Evolutionary conservation across 306 rosid genomes (phyloP), one percentile per base, ranked within the genome.

Genomic region (Mimosa pudica): DNA sequence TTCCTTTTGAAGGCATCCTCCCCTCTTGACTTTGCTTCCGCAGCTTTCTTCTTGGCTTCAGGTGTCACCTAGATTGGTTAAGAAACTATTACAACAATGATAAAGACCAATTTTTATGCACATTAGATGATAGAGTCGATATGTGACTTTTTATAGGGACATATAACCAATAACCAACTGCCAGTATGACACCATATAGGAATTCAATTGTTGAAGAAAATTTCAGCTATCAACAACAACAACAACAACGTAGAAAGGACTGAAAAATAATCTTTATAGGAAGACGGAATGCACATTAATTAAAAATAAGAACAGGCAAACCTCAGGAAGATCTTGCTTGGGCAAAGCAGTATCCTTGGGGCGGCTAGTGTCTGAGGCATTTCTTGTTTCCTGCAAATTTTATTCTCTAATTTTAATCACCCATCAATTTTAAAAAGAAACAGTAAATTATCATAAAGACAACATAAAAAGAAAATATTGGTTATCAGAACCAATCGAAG

Each of bases 1-100:
- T 90, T 83, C 71, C 85, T 81, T 33, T 85, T 81, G 87, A 91
- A 96, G 83, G 99, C 98, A 77, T 96, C 98, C 1, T 87, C 89
- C 58, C 93, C 99, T 89, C 98, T 89, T 38, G 89, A 77, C 89
- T 96, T 96, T 82, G 97, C 96, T 84, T 93, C 98, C 44, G 93
- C 93, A 69, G 98, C 98, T 86, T 89, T 88, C 87, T 85, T 89
- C 85, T 91, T 91, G 60, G 89, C 90, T 84, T 93, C 98, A 67
- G 93, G 91, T 32, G 92, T 4, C 77, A 93, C 97, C 99, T 96
- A 82, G 77, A 84, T 14, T 73, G 65, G 76, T 80, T 69, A 48
- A 74, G 11, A 75, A 75, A 84, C 74, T 54, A 63, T 74, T 69
- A 80, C 61, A 52, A 58, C 44, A 44, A 51, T 69, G 13, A 48